Conservation (phyloP, 164 flowering plant species). For the Taxillus chinensis region DNA sequence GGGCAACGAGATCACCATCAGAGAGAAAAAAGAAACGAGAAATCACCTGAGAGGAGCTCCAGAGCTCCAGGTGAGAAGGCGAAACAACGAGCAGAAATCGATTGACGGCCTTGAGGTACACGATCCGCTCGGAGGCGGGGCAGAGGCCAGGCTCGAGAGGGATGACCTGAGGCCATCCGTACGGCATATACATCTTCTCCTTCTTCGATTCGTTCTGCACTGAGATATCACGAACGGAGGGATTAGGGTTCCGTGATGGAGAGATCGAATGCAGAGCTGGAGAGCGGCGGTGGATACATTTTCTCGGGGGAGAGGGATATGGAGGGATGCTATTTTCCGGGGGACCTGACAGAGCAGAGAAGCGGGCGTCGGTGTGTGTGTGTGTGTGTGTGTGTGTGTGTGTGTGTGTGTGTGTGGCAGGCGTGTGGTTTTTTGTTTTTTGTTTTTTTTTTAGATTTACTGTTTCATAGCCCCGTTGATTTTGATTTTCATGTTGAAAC, state of each 20-base stretch:
- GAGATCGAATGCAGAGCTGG: neutral
- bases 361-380: too few relatives aligned
- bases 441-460: too few relatives aligned
- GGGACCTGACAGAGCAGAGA: too few relatives aligned
- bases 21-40: neutral
- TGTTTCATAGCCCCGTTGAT: too few relatives aligned
- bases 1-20: neutral
- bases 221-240: neutral
- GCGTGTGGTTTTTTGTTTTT: too few relatives aligned
- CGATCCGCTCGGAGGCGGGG: conserved; percentile 55
- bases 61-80: conserved; percentile 84
- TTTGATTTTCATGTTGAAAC: too few relatives aligned
- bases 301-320: neutral
- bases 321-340: too few relatives aligned
- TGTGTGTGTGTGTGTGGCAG: too few relatives aligned
- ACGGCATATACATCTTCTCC: conserved; percentile 87
- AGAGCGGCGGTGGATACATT: neutral
- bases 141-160: conserved; percentile 53
- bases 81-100: conserved; percentile 68
- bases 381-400: too few relatives aligned
- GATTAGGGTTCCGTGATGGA: neutral
- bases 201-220: neutral
- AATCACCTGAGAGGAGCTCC: conserved; percentile 87
- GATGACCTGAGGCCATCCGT: conserved; percentile 99
- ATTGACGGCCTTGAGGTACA: conserved; percentile 61